Base-by-base conservation (phyloP, 768 basidiomycete genomes). In the Boletellus sp. region DNA sequence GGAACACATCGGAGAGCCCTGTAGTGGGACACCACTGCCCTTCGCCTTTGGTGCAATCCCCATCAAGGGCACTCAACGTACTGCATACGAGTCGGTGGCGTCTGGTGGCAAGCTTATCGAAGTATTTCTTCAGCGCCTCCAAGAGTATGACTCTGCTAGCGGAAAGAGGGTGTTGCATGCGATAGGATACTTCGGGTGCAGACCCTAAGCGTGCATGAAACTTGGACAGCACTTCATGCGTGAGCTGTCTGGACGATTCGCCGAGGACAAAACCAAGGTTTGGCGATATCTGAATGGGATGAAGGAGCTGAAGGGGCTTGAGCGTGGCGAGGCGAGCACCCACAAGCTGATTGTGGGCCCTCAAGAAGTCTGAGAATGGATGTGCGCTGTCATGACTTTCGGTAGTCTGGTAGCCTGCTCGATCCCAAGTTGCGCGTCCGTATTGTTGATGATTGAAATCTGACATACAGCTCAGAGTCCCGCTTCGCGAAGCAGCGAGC, bases 21-120 rank as follows among this genome's bases (percentile, higher is more conserved):
- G 37, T 4, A 26, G 16, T 0, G 38, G 28, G 4, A 33, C 13
- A 9, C 53, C 50, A 15, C n/a, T 58, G 2, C 24, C 20, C 10
- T 52, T 28, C 23, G 53, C 43, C 3, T 59, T 55, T 45, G 71
- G 71, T 39, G 60, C 68, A 0, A 53, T 72, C 34, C 59, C 70
- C 2, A n/a, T 35, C 19, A 37, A 57, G 5, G 68, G 64, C 5
- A 71, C 74, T 1, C 71, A 70, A 31, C 47, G 60, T 5, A 22
- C 50, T 4, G 69, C 54, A 32, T 65, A 62, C 42, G 57, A 68
- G n/a, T 31, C 65, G 6, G 58, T 72, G n/a, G 58, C 59, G 1
- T 37, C 57, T 4, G 64, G 61, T 5, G 74, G 73, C 1, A 46
- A 31, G 35, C 11, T 59, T 22, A 43, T 26, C 5, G 35, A 43